phyloP scores from a whole-genome alignment of 2,329 filamentous ascomycete genomes.

The Diaporthe eres region DNA sequence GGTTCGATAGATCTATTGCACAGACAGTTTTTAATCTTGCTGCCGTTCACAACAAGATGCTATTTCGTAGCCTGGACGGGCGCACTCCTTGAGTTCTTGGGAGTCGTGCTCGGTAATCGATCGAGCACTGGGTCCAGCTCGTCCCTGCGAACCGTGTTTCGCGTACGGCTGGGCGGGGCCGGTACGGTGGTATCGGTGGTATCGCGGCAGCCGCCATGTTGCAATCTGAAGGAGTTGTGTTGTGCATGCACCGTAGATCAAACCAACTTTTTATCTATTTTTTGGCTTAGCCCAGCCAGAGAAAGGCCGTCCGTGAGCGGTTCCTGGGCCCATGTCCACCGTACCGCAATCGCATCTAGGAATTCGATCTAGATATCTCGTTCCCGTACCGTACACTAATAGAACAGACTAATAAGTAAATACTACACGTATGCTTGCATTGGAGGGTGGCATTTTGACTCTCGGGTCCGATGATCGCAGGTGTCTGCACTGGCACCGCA shows the following conservation, averaged over 20 bases:
- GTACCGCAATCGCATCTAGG: not conserved
- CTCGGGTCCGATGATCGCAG: conserved; percentile 8
- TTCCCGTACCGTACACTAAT: not conserved
- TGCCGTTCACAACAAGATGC: not conserved
- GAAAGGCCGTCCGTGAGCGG: not conserved
- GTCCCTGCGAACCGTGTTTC: conserved; percentile 28
- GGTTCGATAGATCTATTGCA: not conserved
- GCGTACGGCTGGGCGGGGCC: conserved; percentile 23
- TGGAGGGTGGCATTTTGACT: conserved; percentile 11
- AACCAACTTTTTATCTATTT: conserved; percentile 16
- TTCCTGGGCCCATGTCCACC: not conserved
- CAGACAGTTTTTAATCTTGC: not conserved
- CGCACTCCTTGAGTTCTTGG: not conserved
- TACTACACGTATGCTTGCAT: conserved; percentile 11
- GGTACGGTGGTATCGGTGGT: conserved; percentile 1
- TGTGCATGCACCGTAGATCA: conserved; percentile 31
- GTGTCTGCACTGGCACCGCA: not conserved
- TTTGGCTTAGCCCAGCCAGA: not conserved
- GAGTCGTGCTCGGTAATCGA: conserved; percentile 25
- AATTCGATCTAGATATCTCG: not conserved
- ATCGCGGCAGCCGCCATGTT: conserved; percentile 21
- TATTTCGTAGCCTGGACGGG: too few relatives aligned
- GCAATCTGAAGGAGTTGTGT: conserved; percentile 5
- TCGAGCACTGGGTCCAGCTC: conserved; percentile 23
- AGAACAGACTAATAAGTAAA: too few relatives aligned